Conservation (phyloP, 352 stramenopile species). For the Globisporangium paroecandrum region DNA sequence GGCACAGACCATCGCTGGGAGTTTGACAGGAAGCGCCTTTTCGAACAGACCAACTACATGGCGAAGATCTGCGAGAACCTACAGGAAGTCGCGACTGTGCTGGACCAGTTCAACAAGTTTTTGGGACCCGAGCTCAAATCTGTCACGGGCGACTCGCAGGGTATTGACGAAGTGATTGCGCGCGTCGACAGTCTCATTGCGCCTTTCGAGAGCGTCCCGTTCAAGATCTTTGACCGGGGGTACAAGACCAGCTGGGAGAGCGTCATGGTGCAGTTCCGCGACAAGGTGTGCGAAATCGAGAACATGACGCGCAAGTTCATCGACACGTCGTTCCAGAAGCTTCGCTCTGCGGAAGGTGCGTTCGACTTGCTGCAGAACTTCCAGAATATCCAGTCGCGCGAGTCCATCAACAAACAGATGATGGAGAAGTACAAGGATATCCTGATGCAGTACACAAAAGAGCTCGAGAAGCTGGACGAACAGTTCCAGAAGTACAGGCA, state of each 20-base stretch:
- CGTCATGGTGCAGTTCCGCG: constrained; percentile 93
- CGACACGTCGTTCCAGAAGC: constrained; percentile 94
- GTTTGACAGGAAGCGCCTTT: constrained; percentile 93
- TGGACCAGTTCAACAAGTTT: constrained; percentile 96
- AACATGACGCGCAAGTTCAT: constrained; percentile 95
- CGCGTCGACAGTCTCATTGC: constrained; percentile 82
- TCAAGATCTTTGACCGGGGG: constrained; percentile 92
- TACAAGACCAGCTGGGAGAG: constrained; percentile 95
- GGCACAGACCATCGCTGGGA: constrained; percentile 95
- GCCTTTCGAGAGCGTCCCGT: constrained; percentile 88
- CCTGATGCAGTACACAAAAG: constrained; percentile 94
- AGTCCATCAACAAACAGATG: constrained; percentile 96
- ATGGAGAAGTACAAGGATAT: constrained; percentile 97
- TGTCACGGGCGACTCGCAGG: constrained; percentile 92
- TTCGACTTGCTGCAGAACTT: constrained; percentile 98
- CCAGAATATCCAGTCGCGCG: constrained; percentile 93
- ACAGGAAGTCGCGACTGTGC: constrained; percentile 88
- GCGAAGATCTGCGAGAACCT: constrained; percentile 93
- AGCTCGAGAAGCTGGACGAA: constrained; percentile 89
- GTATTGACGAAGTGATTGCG: constrained; percentile 93
- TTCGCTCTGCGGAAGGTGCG: constrained; percentile 91
- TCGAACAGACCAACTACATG: constrained; percentile 97
- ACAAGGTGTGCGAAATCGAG: constrained; percentile 94
- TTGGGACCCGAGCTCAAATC: constrained; percentile 94
- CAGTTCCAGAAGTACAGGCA: constrained; percentile 88